These are phyloP conservation scores for Brassica incana DNA, from an alignment of 345 rosid species.

Conservation along the genomic window DNA sequence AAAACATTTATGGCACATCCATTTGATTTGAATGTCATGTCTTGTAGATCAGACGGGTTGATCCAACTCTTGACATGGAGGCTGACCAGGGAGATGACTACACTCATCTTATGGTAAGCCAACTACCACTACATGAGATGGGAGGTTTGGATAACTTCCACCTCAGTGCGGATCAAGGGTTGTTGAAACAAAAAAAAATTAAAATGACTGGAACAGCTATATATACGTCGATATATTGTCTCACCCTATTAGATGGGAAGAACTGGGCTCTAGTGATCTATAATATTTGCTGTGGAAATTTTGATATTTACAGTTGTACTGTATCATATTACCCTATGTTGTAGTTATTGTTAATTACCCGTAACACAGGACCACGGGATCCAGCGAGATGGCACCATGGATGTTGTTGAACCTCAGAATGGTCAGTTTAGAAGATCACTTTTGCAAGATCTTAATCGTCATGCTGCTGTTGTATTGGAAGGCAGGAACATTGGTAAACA, in stretches of 20 bases:
- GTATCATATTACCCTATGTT: background rate
- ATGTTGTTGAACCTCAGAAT: slow-evolving; percentile 47
- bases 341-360: slow-evolving; percentile 8
- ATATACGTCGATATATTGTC: background rate
- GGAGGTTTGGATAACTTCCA: background rate
- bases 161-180: background rate
- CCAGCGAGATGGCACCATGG: slow-evolving; percentile 40
- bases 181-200: background rate
- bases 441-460: slow-evolving; percentile 72
- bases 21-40: slow-evolving; percentile 20
- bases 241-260: background rate
- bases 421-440: slow-evolving; percentile 62
- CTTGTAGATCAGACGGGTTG: slow-evolving; percentile 81
- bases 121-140: slow-evolving; percentile 5
- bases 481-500: slow-evolving; percentile 65
- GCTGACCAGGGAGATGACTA: slow-evolving; percentile 97
- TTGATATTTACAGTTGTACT: background rate
- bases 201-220: background rate
- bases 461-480: slow-evolving; percentile 84
- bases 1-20: background rate
- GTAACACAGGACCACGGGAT: slow-evolving; percentile 57
- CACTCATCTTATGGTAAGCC: slow-evolving; percentile 75
- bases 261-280: background rate
- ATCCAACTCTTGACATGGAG: slow-evolving; percentile 94
- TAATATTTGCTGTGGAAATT: background rate